Percentiles rank a stretch among this genome's conserved stretches.
Evolutionary conservation across 2,329 filamentous ascomycete genomes (phyloP).

Genomic region (Neonectria neomacrospora): DNA sequence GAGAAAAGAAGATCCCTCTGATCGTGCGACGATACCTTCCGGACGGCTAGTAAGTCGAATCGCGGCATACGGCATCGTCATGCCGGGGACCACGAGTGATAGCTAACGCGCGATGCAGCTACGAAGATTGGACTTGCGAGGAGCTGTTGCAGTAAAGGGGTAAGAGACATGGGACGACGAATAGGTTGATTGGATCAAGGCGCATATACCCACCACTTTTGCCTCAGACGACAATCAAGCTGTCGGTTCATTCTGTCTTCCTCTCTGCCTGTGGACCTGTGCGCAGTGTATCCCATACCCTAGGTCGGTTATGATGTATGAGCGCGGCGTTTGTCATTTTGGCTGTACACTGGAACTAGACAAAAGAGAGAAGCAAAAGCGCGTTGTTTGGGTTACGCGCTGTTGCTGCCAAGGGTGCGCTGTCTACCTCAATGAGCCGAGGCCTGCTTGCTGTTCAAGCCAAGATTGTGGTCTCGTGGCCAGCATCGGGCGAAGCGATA

Average conservation of each 20-base stretch:
- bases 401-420: conserved; percentile 31
- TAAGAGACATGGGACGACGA: conserved; percentile 25
- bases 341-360: conserved; percentile 45
- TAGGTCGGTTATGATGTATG: conserved; percentile 47
- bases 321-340: conserved; percentile 52
- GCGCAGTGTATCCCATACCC: conserved; percentile 31
- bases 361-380: conserved; percentile 38
- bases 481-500: background rate
- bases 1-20: conserved; percentile 98
- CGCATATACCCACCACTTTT: conserved; percentile 43
- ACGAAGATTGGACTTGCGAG: conserved; percentile 99
- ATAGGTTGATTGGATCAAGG: conserved; percentile 35
- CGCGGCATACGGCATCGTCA: background rate
- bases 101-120: conserved; percentile 63
- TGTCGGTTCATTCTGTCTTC: conserved; percentile 28
- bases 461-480: background rate
- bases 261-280: conserved; percentile 27
- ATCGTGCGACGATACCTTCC: conserved; percentile 96
- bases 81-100: background rate
- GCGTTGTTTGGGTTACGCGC: conserved; percentile 35
- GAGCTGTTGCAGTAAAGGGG: conserved; percentile 76
- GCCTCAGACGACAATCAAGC: conserved; percentile 41
- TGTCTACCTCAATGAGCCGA: conserved; percentile 23
- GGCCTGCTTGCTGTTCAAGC: background rate
- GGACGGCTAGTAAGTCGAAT: conserved; percentile 84